Evolutionary conservation across 129 eudicot genomes (phyloP).

Genomic region (Chrysanthemum makinoi): DNA sequence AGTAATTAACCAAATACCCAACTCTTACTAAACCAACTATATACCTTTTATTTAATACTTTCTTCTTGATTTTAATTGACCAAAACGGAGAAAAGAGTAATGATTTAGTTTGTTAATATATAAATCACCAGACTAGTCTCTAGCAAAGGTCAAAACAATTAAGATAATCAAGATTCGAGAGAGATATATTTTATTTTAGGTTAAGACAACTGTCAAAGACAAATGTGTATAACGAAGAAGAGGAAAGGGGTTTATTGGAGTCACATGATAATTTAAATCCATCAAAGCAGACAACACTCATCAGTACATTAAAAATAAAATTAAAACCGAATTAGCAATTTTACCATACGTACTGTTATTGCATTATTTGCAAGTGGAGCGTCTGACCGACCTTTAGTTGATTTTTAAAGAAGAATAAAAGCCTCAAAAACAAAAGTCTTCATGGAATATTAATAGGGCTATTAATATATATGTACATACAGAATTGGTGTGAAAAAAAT

Average conservation of each 20-base stretch:
- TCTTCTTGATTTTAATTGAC: slow-evolving; percentile 16
- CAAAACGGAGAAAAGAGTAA: slow-evolving; percentile 1
- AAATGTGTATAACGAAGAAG: slow-evolving; percentile 17
- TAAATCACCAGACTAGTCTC: slow-evolving; percentile 29
- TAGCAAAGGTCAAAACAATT: slow-evolving; percentile 36
- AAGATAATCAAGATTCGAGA: slow-evolving; percentile 20
- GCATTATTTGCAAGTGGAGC: slow-evolving; percentile 40
- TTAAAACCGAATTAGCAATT: slow-evolving; percentile 4
- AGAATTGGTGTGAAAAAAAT: slow-evolving; percentile 18
- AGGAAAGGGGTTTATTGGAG: slow-evolving; percentile 37
- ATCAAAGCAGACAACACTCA: slow-evolving; percentile 22
- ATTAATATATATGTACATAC: slow-evolving; percentile 14
- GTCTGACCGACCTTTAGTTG: slow-evolving; percentile 34
- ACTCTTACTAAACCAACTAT: slow-evolving; percentile 3
- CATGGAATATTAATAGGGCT: slow-evolving; percentile 18
- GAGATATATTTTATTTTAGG: slow-evolving; percentile 24
- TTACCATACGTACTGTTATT: slow-evolving; percentile 14
- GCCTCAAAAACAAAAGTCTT: slow-evolving; percentile 32
- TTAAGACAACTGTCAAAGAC: slow-evolving; percentile 35
- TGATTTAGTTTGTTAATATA: slow-evolving; percentile 11
- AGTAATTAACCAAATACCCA: background rate
- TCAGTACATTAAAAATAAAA: slow-evolving; percentile 27
- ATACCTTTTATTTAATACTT: slow-evolving; percentile 8
- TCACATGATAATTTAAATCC: slow-evolving; percentile 37
- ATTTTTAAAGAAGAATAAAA: slow-evolving; percentile 31